Evolutionary conservation across 768 basidiomycete genomes (phyloP).

Genomic region (Termitomyces sp.): DNA sequence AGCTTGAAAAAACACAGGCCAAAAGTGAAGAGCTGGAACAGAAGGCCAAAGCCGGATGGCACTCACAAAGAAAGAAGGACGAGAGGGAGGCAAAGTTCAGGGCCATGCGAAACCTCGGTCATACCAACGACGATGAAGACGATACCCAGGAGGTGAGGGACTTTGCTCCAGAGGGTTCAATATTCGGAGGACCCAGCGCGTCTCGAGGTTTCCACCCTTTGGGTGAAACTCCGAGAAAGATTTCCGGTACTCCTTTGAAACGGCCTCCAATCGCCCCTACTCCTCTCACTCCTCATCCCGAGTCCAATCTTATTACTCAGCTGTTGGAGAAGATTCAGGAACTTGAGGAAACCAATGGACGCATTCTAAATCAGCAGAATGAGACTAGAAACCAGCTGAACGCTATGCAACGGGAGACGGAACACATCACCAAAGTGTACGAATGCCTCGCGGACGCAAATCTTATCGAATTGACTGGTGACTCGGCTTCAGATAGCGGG

Average conservation of each 20-base stretch:
- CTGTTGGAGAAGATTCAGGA: constrained; percentile 73
- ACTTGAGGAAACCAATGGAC: constrained; percentile 67
- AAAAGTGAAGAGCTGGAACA: constrained; percentile 71
- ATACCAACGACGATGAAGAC: constrained; percentile 25
- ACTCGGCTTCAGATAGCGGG: constrained; percentile 22
- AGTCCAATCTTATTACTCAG: constrained; percentile 64
- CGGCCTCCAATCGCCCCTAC: constrained; percentile 9
- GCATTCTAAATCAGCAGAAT: constrained; percentile 62
- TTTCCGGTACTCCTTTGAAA: constrained; percentile 12
- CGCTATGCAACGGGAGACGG: constrained; percentile 70
- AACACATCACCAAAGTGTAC: constrained; percentile 66
- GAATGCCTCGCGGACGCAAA: constrained; percentile 60
- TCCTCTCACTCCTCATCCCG: constrained; percentile 22
- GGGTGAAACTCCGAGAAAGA: constrained; percentile 17
- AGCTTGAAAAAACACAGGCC: constrained; percentile 73
- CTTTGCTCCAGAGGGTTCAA: constrained; percentile 60
- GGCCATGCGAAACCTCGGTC: constrained; percentile 43
- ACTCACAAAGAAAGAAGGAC: constrained; percentile 42
- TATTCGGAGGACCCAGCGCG: constrained; percentile 31
- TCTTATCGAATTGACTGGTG: constrained; percentile 44
- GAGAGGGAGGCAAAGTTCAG: constrained; percentile 53
- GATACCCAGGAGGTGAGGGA: constrained; percentile 35
- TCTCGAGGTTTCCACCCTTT: constrained; percentile 26
- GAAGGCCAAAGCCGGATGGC: constrained; percentile 47
- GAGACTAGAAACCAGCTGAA: constrained; percentile 59